Conservation (phyloP, 768 basidiomycete genomes). For the Porphyrellus cyaneotinctus region DNA sequence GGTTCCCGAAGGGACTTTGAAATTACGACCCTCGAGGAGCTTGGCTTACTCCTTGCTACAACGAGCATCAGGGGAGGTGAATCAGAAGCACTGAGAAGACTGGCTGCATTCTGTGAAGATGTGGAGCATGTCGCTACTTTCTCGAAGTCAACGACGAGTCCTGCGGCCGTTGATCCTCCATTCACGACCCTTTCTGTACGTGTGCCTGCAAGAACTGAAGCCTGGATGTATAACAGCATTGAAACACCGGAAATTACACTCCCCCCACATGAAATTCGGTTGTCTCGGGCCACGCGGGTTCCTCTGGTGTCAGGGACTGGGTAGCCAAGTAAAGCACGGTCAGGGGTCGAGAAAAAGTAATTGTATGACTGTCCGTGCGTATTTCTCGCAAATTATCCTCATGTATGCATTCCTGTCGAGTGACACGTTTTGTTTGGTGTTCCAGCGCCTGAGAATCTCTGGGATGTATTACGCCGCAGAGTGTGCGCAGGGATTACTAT, state of each 20-base stretch:
- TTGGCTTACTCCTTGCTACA: slow-evolving; percentile 20
- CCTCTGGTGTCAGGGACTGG: slow-evolving; percentile 12
- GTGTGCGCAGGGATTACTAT: slow-evolving; percentile 4
- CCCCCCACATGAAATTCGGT: slow-evolving; percentile 18
- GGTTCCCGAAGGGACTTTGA: slow-evolving; percentile 23
- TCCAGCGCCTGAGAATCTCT: slow-evolving; percentile 9
- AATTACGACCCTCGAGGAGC: slow-evolving; percentile 18
- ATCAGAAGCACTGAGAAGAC: slow-evolving; percentile 21
- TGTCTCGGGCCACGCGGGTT: slow-evolving; percentile 19
- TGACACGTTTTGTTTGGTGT: neutral
- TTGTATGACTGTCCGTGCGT: slow-evolving; percentile 13
- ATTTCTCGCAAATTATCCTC: slow-evolving; percentile 1
- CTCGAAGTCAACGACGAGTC: slow-evolving; percentile 12
- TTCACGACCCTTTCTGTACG: slow-evolving; percentile 19
- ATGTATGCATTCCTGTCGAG: neutral
- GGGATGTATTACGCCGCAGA: slow-evolving; percentile 8
- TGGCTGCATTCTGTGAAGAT: slow-evolving; percentile 16
- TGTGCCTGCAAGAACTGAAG: slow-evolving; percentile 9
- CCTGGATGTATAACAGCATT: slow-evolving; percentile 4
- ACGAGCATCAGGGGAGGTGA: slow-evolving; percentile 31
- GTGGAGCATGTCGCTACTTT: slow-evolving; percentile 11
- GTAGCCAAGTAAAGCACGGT: slow-evolving; percentile 3
- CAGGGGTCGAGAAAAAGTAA: neutral
- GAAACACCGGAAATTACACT: slow-evolving; percentile 22
- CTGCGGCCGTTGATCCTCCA: slow-evolving; percentile 21